Base-by-base conservation (phyloP, 129 eudicot species). In the Centella asiatica region DNA sequence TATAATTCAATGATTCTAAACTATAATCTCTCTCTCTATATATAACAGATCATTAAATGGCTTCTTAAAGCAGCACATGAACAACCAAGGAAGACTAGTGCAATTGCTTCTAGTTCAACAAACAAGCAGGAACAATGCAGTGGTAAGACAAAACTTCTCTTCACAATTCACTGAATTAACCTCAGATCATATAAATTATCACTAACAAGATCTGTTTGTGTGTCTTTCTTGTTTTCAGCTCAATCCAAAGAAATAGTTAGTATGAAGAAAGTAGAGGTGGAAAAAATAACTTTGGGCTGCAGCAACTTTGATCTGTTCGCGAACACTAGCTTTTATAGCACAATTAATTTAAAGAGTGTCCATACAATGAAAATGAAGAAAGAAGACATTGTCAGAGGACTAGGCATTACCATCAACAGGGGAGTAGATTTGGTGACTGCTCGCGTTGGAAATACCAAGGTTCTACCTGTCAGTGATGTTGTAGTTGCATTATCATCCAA, bases 341-440 rank as follows among this genome's bases (percentile, higher is more conserved):
- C 77, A 13, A 24, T 71, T 37, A 39, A 53, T 33, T 26, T 76
- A 1, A 66, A 27, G 59, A 65, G 44, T 12, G 37, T 65, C 29
- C 47, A 61, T 64, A 44, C 44, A 6, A 90, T 86, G 95, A 87
- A 87, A 94, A 79, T 82, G 85, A 90, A 71, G 58, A 81, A 82
- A 72, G 89, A 83, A 68, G 86, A 78, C 23, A 60, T 77, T n/a
- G 73, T 74, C 66, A 67, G 81, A 51, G 79, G 88, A 50, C 55
- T 76, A 72, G 74, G 75, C 34, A 24, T 33, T 15, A 46, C 25
- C 62, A 17, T 24, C 44, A 57, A 57, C 62, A 57, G 32, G 32
- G 62, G 62, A 26, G 18, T 17, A n/a, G 62, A 57, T 29, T 57
- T 24, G 1, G 66, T 39, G 2, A 29, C 47, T 4, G 32, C 31